Percentiles rank a stretch among this genome's conserved stretches.
phyloP scores from a whole-genome alignment of 1,139 yeast genomes.

The Geotrichum klebahnii region DNA sequence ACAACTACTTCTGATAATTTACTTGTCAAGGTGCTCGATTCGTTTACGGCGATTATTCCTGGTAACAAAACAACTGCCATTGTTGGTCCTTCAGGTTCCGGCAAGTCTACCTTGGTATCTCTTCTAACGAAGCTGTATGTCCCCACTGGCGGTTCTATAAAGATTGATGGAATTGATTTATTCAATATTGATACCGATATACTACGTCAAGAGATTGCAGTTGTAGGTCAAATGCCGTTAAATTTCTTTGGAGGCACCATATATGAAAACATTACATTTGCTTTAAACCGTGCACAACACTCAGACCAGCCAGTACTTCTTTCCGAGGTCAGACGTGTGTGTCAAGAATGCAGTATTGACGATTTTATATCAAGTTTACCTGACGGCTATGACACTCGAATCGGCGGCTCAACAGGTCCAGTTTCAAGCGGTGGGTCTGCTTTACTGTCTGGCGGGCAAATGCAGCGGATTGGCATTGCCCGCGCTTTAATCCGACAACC shows the following conservation, averaged over 20 bases:
- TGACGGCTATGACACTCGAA: constrained; percentile 45
- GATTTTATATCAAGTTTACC: constrained; percentile 37
- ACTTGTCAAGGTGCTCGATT: constrained; percentile 23
- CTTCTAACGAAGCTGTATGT: constrained; percentile 61
- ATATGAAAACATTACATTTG: constrained; percentile 70
- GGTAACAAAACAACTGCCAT: constrained; percentile 73
- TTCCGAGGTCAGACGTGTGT: constrained; percentile 33
- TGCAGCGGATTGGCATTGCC: constrained; percentile 82
- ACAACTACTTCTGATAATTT: constrained; percentile 2
- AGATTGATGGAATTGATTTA: constrained; percentile 60
- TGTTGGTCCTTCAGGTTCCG: constrained; percentile 88
- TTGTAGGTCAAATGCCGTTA: constrained; percentile 83
- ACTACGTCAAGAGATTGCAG: constrained; percentile 63
- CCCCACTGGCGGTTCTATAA: constrained; percentile 55
- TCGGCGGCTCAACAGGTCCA: constrained; percentile 42
- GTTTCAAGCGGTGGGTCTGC: constrained; percentile 35
- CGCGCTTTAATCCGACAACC: constrained; percentile 65
- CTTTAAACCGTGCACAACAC: constrained; percentile 22
- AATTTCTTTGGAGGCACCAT: constrained; percentile 68
- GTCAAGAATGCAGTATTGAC: constrained; percentile 36
- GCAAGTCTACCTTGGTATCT: constrained; percentile 77
- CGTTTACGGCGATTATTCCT: constrained; percentile 44
- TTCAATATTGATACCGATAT: constrained; percentile 55
- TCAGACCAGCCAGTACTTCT: constrained; percentile 35
- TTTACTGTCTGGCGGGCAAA: constrained; percentile 73